These are phyloP conservation scores for Mycoemilia scoparia DNA, from an alignment of 192 early-diverging fungal genomes.

Conservation along the genomic window DNA sequence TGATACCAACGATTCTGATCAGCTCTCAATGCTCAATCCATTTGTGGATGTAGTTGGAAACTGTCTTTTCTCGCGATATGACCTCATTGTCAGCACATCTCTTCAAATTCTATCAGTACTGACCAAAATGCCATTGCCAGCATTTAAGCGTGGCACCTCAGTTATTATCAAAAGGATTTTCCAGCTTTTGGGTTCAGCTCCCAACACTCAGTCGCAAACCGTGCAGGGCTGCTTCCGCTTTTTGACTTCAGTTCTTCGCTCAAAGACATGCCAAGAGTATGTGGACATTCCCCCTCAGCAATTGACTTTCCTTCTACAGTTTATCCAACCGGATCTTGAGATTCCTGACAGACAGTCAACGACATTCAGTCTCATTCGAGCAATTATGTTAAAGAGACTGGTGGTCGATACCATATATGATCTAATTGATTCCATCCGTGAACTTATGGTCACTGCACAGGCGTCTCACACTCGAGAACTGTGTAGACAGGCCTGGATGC, in stretches of 20 bases:
- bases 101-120: slow-evolving; percentile 57
- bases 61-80: slow-evolving; percentile 67
- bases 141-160: slow-evolving; percentile 41
- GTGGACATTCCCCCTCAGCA: slow-evolving; percentile 37
- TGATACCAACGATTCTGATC: slow-evolving; percentile 29
- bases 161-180: slow-evolving; percentile 65
- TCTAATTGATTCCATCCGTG: slow-evolving; percentile 63
- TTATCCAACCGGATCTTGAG: slow-evolving; percentile 78
- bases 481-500: slow-evolving; percentile 63
- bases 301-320: slow-evolving; percentile 54
- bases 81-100: slow-evolving; percentile 42
- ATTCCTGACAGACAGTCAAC: slow-evolving; percentile 69
- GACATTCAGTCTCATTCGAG: slow-evolving; percentile 69
- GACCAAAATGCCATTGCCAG: slow-evolving; percentile 52
- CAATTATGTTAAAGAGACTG: slow-evolving; percentile 70
- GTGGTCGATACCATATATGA: slow-evolving; percentile 84
- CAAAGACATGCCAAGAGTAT: slow-evolving; percentile 43
- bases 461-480: slow-evolving; percentile 55
- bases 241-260: slow-evolving; percentile 59
- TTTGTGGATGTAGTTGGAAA: slow-evolving; percentile 68
- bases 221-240: slow-evolving; percentile 70
- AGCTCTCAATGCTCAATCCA: slow-evolving; percentile 55
- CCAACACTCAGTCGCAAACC: slow-evolving; percentile 41
- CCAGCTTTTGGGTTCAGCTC: slow-evolving; percentile 42
- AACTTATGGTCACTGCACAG: slow-evolving; percentile 80